Conservation (phyloP, 2,329 filamentous ascomycete species). For the Ciborinia camelliae region DNA sequence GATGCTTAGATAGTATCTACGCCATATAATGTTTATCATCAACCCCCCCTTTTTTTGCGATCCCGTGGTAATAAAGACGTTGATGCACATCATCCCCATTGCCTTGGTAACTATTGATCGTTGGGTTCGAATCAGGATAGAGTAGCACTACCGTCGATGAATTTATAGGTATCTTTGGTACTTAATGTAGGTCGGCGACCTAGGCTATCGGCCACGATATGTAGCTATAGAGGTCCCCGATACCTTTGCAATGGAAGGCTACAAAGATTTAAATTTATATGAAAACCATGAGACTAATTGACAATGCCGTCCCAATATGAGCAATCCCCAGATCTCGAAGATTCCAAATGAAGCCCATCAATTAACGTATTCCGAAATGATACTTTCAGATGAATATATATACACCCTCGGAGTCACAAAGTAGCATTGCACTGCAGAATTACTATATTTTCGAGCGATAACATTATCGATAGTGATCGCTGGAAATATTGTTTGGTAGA, state of each 20-base stretch:
- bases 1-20: not conserved
- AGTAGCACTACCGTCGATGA: slow-evolving; percentile 13
- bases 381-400: not conserved
- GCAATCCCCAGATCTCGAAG: not conserved
- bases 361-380: slow-evolving; percentile 1
- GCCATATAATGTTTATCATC: not conserved
- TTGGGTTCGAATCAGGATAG: not conserved
- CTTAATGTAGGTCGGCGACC: slow-evolving; percentile 16
- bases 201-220: slow-evolving; percentile 7
- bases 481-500: not conserved
- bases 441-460: slow-evolving; percentile 1
- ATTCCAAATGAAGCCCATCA: not conserved
- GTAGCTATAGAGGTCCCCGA: slow-evolving; percentile 14
- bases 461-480: not conserved
- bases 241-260: slow-evolving; percentile 5
- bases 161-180: slow-evolving; percentile 4
- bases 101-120: slow-evolving; percentile 1
- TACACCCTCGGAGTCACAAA: not conserved
- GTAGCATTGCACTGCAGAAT: slow-evolving; percentile 9
- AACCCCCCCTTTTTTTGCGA: not conserved
- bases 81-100: slow-evolving; percentile 14
- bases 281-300: not conserved
- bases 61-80: slow-evolving; percentile 10
- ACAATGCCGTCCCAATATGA: not conserved
- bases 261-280: not conserved